Evolutionary conservation across 1,284 basidiomycete species (phyloP), one percentile per base, ranked within the genome.

Genomic region (Malassezia furfur): DNA sequence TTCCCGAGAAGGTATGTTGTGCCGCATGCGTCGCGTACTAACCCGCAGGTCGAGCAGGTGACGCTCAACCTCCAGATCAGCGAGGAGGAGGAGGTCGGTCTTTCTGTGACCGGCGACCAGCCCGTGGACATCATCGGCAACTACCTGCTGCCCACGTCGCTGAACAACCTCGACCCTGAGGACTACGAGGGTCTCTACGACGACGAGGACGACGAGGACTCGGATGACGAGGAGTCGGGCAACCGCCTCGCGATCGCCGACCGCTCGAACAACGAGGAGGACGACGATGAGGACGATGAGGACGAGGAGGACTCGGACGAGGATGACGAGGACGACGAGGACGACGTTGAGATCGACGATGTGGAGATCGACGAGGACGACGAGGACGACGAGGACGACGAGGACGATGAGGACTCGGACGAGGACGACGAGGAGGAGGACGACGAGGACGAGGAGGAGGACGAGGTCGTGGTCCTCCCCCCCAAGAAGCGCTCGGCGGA

Each of bases 121-220:
- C 79, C 84, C 49, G 81, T 96, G 59, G 85, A 91, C 77, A 77
- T 96, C 54, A 83, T 86, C 61, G 91, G 91, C 59, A 91, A 94
- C 79, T 93, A 90, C 78, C 84, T 93, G 67, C 72, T 78, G 65
- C 78, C 80, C 65, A 75, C 75, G 36, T 73, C 74, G 51, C 70
- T 67, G 50, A 62, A 61, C 61, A 64, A 74, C 60, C 62, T 67
- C 50, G 64, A 82, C 83, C 87, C 76, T 51, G 63, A 63, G 52
- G 57, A 61, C 35, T 59, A 57, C 57, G 80, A 83, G 60, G 76
- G 81, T 46, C 83, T 82, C 72, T 82, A 77, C 50, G 79, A 74
- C 17, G 76, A 77, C 72, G 82, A 75, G 59, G 58, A 60, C 28
- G 54, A 54, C 54, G 74, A 54, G 25, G 55, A 51, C 46, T 40